phyloP scores from a whole-genome alignment of 164 flowering plant genomes.

The Piper longum region DNA sequence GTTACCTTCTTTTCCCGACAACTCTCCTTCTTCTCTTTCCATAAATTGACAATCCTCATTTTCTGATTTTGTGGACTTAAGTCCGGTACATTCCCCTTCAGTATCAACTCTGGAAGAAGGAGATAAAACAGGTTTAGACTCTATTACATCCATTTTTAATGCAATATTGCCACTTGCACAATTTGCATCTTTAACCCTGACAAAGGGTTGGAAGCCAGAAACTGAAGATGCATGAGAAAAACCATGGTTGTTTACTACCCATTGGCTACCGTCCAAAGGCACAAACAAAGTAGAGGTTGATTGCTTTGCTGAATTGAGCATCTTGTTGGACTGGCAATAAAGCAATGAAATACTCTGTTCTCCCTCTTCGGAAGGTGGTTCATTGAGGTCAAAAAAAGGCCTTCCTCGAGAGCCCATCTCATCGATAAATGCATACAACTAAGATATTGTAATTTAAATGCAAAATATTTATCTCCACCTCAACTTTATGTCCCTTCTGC shows the following conservation, averaged over 20 bases:
- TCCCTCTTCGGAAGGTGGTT: slow-evolving; percentile 68
- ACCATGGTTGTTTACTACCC: slow-evolving; percentile 42
- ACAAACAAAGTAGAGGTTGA: slow-evolving; percentile 26
- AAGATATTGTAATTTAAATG: slow-evolving; percentile 12
- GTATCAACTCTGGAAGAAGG: slow-evolving; percentile 13
- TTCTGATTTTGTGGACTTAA: slow-evolving; percentile 11
- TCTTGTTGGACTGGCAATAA: slow-evolving; percentile 51
- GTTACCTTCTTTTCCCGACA: slow-evolving; percentile 67
- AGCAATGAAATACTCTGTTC: slow-evolving; percentile 33
- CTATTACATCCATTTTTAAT: slow-evolving; percentile 10
- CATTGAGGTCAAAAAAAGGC: slow-evolving; percentile 84
- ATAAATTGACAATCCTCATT: slow-evolving; percentile 20
- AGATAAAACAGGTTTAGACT: slow-evolving; percentile 14
- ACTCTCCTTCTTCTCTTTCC: slow-evolving; percentile 96
- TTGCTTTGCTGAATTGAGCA: slow-evolving; percentile 34
- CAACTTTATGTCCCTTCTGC: slow-evolving; percentile 16
- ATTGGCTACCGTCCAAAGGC: slow-evolving; percentile 23
- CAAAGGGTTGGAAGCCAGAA: slow-evolving; percentile 89
- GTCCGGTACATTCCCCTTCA: slow-evolving; percentile 18
- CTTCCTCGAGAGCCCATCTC: slow-evolving; percentile 84
- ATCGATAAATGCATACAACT: slow-evolving; percentile 48
- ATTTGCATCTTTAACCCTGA: slow-evolving; percentile 27
- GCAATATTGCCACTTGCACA: slow-evolving; percentile 18
- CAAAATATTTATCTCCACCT: slow-evolving; percentile 1
- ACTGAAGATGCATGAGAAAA: slow-evolving; percentile 78